phyloP scores from a whole-genome alignment of 495 filamentous ascomycete genomes.

The Tuber calosporum region DNA sequence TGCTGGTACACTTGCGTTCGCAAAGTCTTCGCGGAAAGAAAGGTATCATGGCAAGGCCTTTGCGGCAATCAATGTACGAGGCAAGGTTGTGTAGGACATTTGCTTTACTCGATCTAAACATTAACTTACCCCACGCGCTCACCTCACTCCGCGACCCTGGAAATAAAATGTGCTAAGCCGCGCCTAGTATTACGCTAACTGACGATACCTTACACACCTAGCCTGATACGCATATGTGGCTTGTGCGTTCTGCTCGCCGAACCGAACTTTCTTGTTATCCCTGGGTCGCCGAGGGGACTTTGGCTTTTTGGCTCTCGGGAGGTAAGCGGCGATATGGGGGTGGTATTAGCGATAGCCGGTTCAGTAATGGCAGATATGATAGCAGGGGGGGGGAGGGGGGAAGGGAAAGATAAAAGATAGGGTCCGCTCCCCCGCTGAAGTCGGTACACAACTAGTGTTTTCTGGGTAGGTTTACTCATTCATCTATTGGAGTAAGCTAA shows the following conservation, averaged over 20 bases:
- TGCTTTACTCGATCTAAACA: neutral
- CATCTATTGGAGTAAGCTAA: neutral
- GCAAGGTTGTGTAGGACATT: too few species aligned
- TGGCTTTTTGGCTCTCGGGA: neutral
- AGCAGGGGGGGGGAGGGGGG: neutral
- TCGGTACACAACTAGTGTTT: neutral
- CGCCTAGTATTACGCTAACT: neutral
- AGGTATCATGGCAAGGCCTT: too few species aligned
- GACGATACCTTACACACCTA: neutral
- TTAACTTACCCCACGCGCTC: neutral
- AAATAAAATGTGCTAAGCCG: neutral
- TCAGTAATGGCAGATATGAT: neutral
- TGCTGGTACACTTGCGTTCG: too few species aligned
- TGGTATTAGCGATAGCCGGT: too few species aligned
- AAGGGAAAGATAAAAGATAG: neutral
- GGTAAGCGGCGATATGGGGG: neutral
- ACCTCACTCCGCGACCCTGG: neutral
- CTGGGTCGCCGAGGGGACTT: neutral
- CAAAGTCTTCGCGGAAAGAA: too few species aligned
- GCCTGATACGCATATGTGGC: neutral
- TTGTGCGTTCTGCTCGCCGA: neutral
- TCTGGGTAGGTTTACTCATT: neutral
- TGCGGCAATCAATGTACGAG: too few species aligned
- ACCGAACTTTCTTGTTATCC: neutral
- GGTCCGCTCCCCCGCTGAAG: neutral